phyloP scores from a whole-genome alignment of 2,329 filamentous ascomycete species.

The Sordariomycetes sp. region DNA sequence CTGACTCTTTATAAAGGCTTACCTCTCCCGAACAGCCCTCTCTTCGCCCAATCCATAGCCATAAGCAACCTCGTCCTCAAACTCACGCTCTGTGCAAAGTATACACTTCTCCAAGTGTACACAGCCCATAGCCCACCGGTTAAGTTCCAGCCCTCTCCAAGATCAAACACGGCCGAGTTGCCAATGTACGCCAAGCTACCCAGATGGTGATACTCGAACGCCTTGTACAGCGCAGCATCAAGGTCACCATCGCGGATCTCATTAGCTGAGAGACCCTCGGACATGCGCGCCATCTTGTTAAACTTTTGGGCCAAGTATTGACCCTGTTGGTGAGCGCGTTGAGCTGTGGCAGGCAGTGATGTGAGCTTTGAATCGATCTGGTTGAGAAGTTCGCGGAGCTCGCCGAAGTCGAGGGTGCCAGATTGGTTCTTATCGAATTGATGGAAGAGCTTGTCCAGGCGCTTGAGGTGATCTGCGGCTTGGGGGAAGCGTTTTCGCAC shows the following conservation, averaged over 20 bases:
- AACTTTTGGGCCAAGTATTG: conserved; percentile 88
- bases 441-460: conserved; percentile 83
- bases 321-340: conserved; percentile 93
- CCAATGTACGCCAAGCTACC: conserved; percentile 92
- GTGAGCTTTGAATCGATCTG: conserved; percentile 96
- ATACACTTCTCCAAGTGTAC: conserved; percentile 92
- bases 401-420: conserved; percentile 88
- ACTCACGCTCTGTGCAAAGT: conserved; percentile 96
- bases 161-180: conserved; percentile 92
- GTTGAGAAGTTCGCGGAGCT: conserved; percentile 76
- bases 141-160: conserved; percentile 66
- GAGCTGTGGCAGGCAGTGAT: conserved; percentile 86
- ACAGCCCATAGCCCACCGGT: conserved; percentile 84
- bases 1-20: conserved; percentile 21
- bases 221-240: conserved; percentile 85
- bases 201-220: conserved; percentile 89
- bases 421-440: conserved; percentile 90
- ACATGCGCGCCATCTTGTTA: conserved; percentile 75
- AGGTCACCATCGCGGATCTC: conserved; percentile 81
- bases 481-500: conserved; percentile 90
- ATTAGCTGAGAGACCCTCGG: conserved; percentile 68
- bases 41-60: conserved; percentile 98
- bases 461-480: conserved; percentile 74
- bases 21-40: conserved; percentile 93
- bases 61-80: conserved; percentile 79